Base-by-base conservation (phyloP, 345 rosid genomes). In the Barbarea vulgaris region DNA sequence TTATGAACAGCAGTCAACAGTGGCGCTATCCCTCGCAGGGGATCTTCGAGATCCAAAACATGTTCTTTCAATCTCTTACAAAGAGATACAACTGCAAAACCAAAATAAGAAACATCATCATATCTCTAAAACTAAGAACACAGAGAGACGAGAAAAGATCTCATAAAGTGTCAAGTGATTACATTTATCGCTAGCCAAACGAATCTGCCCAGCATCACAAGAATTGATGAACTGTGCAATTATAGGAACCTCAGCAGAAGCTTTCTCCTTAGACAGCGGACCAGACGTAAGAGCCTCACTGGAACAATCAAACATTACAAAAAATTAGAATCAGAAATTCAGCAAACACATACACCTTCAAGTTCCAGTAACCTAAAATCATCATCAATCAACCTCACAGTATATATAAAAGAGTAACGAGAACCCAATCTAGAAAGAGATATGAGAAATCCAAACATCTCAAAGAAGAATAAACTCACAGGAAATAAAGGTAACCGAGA, bases 21-120 rank as follows among this genome's bases (percentile, higher is more conserved):
- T 6, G 98, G 91, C 64, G 80, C 84, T 59, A 96, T 89, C 17
- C 93, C 99, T 33, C 88, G 88, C 39, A 90, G 17, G 15, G 97
- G 97, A 36, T 84, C 82, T 53, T 77, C 85, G 36, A 85, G 87
- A 77, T 81, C 34, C 83, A 88, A 24, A 73, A 89, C 89, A 58
- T 79, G 87, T 54, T 95, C 99, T 84, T 92, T 92, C 71, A 90
- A 82, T 78, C 85, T 90, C 89, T 84, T 92, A 75, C 93, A 90
- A 67, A 95, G 86, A 51, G 75, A 71, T 48, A 84, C 62, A 73
- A 95, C 99, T 95, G 85, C 80, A 57, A 70, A 47, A 14, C 60
- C 79, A 73, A 73, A 69, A 55, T 46, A 60, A 55, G 12, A n/a
- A 44, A 60, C 66, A 51, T 48, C 41, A 58, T 6, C 59, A 77